phyloP scores from a whole-genome alignment of 345 rosid genomes.

The Sonneratia caseolaris region DNA sequence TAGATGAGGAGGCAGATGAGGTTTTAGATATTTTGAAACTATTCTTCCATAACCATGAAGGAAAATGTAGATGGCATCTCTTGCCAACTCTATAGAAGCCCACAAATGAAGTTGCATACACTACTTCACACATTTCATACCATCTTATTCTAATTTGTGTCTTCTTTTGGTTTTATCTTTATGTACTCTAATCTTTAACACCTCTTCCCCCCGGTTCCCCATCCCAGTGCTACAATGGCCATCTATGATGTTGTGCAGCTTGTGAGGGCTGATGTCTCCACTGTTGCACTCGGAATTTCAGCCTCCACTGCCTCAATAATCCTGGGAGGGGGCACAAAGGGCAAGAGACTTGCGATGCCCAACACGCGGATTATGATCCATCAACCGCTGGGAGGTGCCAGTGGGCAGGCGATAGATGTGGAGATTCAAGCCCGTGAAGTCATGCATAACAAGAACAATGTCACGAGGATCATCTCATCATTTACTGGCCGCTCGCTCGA shows the following conservation, averaged over 20 bases:
- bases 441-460: slow-evolving; percentile 67
- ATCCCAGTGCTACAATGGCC: slow-evolving; percentile 83
- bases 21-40: neutral
- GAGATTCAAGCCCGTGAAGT: slow-evolving; percentile 84
- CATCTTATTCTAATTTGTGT: neutral
- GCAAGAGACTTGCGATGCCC: slow-evolving; percentile 95
- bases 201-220: slow-evolving; percentile 1
- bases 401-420: slow-evolving; percentile 77
- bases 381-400: slow-evolving; percentile 89
- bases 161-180: neutral
- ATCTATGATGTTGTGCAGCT: slow-evolving; percentile 86
- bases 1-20: too few species aligned
- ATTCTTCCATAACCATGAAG: neutral
- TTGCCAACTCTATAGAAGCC: neutral
- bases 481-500: slow-evolving; percentile 68
- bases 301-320: slow-evolving; percentile 88
- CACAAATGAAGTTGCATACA: neutral
- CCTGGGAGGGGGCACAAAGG: slow-evolving; percentile 90
- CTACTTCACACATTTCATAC: neutral
- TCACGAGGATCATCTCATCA: slow-evolving; percentile 53
- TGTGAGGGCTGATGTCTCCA: slow-evolving; percentile 85
- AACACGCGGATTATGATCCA: slow-evolving; percentile 89
- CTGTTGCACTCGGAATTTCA: slow-evolving; percentile 74
- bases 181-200: neutral
- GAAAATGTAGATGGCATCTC: too few species aligned